Base-by-base conservation (phyloP, 331 rosid genomes). In the Malus hybrid region DNA sequence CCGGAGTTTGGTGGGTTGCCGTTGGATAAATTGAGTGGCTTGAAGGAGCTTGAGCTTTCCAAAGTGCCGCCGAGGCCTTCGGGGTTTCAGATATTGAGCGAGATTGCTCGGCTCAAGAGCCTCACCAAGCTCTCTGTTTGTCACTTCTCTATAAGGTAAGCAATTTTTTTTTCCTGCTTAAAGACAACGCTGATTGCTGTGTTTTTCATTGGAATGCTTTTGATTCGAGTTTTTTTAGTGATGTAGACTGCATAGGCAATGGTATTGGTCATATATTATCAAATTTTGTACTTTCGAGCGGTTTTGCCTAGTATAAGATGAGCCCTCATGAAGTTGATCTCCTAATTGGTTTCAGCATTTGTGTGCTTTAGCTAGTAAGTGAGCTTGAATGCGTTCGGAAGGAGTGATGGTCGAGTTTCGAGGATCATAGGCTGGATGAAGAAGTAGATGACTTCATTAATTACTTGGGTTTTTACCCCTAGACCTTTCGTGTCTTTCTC, bases 41-140 rank as follows among this genome's bases (percentile, higher is more conserved):
- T 95, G 87, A 95, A 89, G 81, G 96, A 92, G 87, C 97, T 95
- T 22, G 96, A 95, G 85, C 91, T 95, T 46, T 89, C 97, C 6
- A 95, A 85, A 82, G 87, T 85, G 64, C 99, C 98, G 29, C 87
- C 93, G 1, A 79, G 96, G 36, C 91, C 97, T 46, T 90, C 97
- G 28, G 88, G 96, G 14, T 88, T 95, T 60, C 92, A 91, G 3
- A 89, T 90, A 28, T 69, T 95, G 71, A 77, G 90, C 22, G 93
- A 92, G 78, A 89, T 95, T 78, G 83, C 92, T 22, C 85, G 86
- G 74, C 97, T 95, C 14, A 87, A 85, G 71, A 80, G 89, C 77
- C 85, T 95, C 79, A 90, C 93, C 61, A 95, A 88, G 82, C 97
- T 95, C 77, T 88, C 93, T 27, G 82, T 95, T 81, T 92, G 96